Conservation (phyloP, 176 grass and related monocot genomes). For the Aegilops tauschii region DNA sequence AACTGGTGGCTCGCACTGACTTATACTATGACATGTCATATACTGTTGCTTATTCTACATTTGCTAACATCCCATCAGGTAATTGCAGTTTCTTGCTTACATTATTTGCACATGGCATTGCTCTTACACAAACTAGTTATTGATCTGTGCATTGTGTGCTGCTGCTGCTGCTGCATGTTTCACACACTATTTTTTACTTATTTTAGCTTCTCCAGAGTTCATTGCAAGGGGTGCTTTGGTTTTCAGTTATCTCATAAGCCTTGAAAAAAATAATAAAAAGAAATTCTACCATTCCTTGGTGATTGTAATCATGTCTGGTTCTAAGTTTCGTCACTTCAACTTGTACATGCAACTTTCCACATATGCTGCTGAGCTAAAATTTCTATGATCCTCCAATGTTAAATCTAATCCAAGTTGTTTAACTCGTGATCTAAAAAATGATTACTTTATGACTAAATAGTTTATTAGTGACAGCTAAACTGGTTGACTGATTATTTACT, state of each 20-base stretch:
- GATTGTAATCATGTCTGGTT: neutral
- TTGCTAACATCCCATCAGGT: conserved; percentile 68
- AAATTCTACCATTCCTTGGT: neutral
- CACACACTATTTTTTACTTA: neutral
- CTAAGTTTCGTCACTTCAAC: neutral
- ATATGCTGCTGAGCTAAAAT: too few species aligned
- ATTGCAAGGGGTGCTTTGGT: neutral
- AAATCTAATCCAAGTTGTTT: too few species aligned
- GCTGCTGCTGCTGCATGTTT: neutral
- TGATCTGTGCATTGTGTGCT: neutral
- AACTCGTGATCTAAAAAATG: too few species aligned
- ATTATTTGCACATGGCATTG: neutral
- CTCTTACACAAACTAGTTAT: neutral
- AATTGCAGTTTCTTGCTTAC: neutral
- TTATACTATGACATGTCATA: conserved; percentile 92
- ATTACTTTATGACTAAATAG: too few species aligned
- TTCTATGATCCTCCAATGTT: too few species aligned
- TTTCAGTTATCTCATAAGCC: neutral
- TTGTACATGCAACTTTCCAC: too few species aligned
- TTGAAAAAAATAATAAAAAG: neutral
- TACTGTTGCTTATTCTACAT: conserved; percentile 66
- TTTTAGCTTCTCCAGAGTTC: neutral
- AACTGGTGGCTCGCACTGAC: conserved; percentile 43
- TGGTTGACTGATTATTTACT: too few species aligned
- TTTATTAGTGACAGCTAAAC: too few species aligned